phyloP scores from a whole-genome alignment of 768 basidiomycete genomes.

The Lactarius indigo region DNA sequence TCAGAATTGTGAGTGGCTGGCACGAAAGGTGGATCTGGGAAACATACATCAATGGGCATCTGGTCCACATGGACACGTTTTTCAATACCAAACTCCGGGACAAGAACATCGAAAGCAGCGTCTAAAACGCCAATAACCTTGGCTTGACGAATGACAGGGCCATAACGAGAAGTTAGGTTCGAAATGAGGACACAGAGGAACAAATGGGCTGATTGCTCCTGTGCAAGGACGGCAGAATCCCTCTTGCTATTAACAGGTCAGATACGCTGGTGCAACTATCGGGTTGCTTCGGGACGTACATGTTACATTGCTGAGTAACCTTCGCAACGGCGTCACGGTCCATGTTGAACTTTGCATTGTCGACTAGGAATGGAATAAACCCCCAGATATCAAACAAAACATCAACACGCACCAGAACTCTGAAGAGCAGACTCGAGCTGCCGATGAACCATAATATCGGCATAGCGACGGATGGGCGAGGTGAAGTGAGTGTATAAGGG shows the following conservation, averaged over 20 bases:
- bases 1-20: background rate
- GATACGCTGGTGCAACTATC: background rate
- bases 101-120: constrained; percentile 93
- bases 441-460: constrained; percentile 93
- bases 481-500: constrained; percentile 95
- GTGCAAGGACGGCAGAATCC: constrained; percentile 87
- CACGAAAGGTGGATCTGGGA: background rate
- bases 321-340: constrained; percentile 98
- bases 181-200: constrained; percentile 93
- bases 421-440: constrained; percentile 89
- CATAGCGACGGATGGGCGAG: constrained; percentile 89
- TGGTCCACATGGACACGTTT: constrained; percentile 98
- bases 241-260: constrained; percentile 56
- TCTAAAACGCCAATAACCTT: constrained; percentile 95
- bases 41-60: constrained; percentile 92
- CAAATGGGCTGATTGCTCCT: constrained; percentile 94
- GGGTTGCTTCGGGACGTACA: constrained; percentile 48
- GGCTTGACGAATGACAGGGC: constrained; percentile 94
- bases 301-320: constrained; percentile 97
- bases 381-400: background rate
- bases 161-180: constrained; percentile 91
- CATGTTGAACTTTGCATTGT: constrained; percentile 80
- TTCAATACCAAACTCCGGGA: constrained; percentile 97
- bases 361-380: constrained; percentile 13
- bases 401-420: constrained; percentile 50